Conservation (phyloP, 202 grass and related monocot genomes). For the Panicum virgatum region DNA sequence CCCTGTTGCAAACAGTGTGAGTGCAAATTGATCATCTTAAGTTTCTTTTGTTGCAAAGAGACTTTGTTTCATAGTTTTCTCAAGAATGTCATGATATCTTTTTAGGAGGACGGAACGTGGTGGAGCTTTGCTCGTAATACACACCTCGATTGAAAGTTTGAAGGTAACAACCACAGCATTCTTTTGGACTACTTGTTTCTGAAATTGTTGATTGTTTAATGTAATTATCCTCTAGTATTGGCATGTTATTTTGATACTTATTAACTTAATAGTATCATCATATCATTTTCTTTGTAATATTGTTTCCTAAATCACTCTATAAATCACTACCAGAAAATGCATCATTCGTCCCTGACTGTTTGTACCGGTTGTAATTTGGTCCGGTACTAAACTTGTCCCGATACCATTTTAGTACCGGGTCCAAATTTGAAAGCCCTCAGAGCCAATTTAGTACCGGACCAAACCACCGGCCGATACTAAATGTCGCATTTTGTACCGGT, state of each 20-base stretch:
- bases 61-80: neutral
- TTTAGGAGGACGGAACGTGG: neutral
- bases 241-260: neutral
- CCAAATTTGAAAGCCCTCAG: no score
- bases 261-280: neutral
- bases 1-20: neutral
- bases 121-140: neutral
- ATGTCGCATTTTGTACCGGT: no score
- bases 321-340: no score
- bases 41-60: neutral
- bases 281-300: neutral
- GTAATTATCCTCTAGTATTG: neutral
- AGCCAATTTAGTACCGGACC: no score
- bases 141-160: neutral
- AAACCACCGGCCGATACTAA: no score
- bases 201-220: neutral
- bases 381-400: no score
- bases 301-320: neutral
- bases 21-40: neutral
- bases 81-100: neutral
- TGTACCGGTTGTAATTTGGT: no score
- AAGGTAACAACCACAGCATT: slow-evolving; percentile 23
- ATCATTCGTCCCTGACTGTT: no score
- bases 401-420: no score
- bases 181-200: neutral